Evolutionary conservation across 306 rosid species (phyloP), one percentile per base, ranked within the genome.

Genomic region (Coriaria nepalensis): DNA sequence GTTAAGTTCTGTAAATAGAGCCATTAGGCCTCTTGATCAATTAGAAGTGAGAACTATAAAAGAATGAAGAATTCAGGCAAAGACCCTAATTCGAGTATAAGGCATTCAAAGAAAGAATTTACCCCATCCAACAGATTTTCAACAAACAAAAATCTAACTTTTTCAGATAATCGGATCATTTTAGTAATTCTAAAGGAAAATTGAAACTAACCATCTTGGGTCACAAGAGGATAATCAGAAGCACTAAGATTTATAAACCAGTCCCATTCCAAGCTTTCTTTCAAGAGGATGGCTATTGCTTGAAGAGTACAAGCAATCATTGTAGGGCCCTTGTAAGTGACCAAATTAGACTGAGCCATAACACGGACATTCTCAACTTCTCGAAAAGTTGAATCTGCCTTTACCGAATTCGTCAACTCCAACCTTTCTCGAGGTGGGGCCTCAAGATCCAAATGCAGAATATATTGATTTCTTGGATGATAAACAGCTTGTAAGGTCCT

Each of bases 161-260:
- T 20, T 20, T 20, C 29, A 20, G 29, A 20, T 20, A 20, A 20
- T 20, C 29, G 29, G 29, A 20, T 20, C 29, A 20, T 20, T 20
- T 20, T 20, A 20, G 3, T 20, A 20, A 1, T 20, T 1, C 29
- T 20, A 20, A 20, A 20, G 29, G 29, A 20, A 20, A 1, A 1
- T 2, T 41, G 45, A 10, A 10, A 41, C 45, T 10, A 62, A 90
- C 96, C 98, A 64, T 90, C 80, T 76, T 90, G 98, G 51, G 95
- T 90, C 68, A 90, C 73, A 40, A 90, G 86, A 58, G 98, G 98
- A 73, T 90, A 90, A 75, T 90, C 98, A 5, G 96, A 90, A 29
- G 98, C 98, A 73, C 98, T 90, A 49, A 90, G 87, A 60, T 90
- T 90, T 65, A 90, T 77, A 58, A 90, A 82, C 96, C 96, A 90